Evolutionary conservation across 176 grass and related monocot genomes (phyloP).

Genomic region (Tillandsia leiboldiana): DNA sequence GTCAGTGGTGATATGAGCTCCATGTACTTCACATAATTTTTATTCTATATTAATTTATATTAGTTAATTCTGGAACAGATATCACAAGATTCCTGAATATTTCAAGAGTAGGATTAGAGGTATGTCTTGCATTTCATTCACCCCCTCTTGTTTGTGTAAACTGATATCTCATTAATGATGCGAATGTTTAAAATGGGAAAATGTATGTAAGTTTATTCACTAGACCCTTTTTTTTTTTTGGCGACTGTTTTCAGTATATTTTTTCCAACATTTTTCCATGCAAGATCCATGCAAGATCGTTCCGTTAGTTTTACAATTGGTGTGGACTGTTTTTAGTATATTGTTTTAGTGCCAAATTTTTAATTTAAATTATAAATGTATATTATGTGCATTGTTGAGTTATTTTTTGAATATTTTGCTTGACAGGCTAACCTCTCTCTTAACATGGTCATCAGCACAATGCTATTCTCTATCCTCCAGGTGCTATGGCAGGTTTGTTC

Average conservation of each 20-base stretch:
- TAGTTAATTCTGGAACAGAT: slow-evolving; percentile 31
- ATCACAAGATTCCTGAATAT: slow-evolving; percentile 60
- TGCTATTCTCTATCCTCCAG: slow-evolving; percentile 89
- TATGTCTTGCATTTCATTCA: slow-evolving; percentile 29
- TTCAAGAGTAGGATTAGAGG: slow-evolving; percentile 59
- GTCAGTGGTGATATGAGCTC: no score
- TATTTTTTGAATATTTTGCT: slow-evolving; percentile 19
- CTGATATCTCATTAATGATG: background rate
- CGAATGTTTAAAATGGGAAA: background rate
- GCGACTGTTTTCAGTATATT: background rate
- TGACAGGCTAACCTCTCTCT: slow-evolving; percentile 53
- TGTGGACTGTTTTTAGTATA: background rate
- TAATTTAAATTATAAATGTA: background rate
- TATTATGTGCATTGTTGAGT: background rate
- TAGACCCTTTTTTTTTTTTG: background rate
- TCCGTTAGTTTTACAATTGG: background rate
- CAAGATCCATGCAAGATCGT: background rate
- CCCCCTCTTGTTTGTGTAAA: slow-evolving; percentile 12
- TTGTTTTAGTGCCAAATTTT: background rate
- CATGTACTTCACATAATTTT: background rate
- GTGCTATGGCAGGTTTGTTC: slow-evolving; percentile 84
- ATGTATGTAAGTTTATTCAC: background rate
- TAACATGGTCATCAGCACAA: slow-evolving; percentile 84
- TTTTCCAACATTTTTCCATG: background rate
- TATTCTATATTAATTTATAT: background rate